These are phyloP conservation scores for Botryotinia narcissicola DNA, from an alignment of 2,329 filamentous ascomycete species.

Conservation along the genomic window DNA sequence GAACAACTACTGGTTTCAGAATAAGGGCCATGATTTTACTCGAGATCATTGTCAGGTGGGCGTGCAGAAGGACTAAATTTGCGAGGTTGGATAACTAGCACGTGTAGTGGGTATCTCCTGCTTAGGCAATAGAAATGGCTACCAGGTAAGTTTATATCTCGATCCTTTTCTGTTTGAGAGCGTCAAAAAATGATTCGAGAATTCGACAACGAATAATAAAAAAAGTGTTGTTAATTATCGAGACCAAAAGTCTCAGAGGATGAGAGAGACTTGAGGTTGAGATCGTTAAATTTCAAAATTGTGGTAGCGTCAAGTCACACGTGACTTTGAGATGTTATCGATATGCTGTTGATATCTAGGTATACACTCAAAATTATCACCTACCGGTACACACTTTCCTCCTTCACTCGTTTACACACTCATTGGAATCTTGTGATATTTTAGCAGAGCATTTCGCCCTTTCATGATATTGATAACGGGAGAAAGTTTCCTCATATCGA, in stretches of 20 bases:
- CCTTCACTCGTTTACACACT: background rate
- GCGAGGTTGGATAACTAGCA: background rate
- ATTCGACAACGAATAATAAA: background rate
- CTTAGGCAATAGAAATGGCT: background rate
- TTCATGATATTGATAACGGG: background rate
- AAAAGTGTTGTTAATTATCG: background rate
- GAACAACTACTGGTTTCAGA: slow-evolving; percentile 54
- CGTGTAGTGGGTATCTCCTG: background rate
- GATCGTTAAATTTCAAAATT: background rate
- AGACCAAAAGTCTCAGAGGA: background rate
- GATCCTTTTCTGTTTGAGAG: background rate
- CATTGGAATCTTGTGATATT: background rate
- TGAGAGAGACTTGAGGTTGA: background rate
- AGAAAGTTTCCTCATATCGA: background rate
- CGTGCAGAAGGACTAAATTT: background rate
- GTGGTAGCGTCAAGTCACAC: background rate
- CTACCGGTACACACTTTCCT: background rate
- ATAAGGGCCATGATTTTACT: slow-evolving; percentile 31
- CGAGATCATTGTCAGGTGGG: background rate
- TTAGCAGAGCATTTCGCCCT: background rate
- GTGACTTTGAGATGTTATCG: background rate
- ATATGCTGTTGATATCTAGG: background rate
- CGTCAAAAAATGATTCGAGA: background rate
- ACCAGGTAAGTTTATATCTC: background rate
- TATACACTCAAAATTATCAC: background rate